Evolutionary conservation across 2,329 filamentous ascomycete species (phyloP).

Genomic region (Aspergillus aculeatus): DNA sequence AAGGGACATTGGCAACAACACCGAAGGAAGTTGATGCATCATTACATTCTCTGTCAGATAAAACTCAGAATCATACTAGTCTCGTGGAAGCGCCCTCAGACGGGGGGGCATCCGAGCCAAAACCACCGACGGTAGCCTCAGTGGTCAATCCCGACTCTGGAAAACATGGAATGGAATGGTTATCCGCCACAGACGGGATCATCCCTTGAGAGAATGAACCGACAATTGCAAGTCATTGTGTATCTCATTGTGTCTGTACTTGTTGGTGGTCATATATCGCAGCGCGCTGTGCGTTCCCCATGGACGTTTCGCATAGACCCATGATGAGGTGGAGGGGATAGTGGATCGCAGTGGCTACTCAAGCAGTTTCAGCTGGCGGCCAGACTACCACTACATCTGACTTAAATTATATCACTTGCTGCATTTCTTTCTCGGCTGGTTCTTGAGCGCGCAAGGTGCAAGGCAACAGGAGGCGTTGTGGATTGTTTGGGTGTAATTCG

Average conservation of each 20-base stretch:
- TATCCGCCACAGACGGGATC: slow-evolving; percentile 21
- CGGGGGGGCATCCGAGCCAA: background rate
- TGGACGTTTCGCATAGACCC: too few species aligned
- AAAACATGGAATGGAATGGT: slow-evolving; percentile 19
- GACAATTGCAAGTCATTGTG: background rate
- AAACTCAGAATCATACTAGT: background rate
- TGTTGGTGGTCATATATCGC: background rate
- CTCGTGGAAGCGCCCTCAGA: background rate
- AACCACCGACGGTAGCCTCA: background rate
- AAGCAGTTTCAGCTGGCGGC: background rate
- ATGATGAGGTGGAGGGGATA: background rate
- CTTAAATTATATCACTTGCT: background rate
- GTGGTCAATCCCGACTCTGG: background rate
- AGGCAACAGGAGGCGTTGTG: background rate
- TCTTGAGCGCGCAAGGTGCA: slow-evolving; percentile 2
- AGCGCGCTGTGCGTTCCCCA: slow-evolving; percentile 2
- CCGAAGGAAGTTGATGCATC: slow-evolving; percentile 3
- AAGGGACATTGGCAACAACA: slow-evolving; percentile 14
- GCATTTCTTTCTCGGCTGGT: slow-evolving; percentile 1
- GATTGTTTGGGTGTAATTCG: background rate
- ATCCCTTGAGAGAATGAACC: slow-evolving; percentile 8
- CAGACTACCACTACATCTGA: background rate
- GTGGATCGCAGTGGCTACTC: background rate
- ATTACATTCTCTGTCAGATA: background rate
- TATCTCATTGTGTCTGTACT: too few species aligned